These are phyloP conservation scores for Calocybe cyanea DNA, from an alignment of 768 basidiomycete species.

Conservation along the genomic window DNA sequence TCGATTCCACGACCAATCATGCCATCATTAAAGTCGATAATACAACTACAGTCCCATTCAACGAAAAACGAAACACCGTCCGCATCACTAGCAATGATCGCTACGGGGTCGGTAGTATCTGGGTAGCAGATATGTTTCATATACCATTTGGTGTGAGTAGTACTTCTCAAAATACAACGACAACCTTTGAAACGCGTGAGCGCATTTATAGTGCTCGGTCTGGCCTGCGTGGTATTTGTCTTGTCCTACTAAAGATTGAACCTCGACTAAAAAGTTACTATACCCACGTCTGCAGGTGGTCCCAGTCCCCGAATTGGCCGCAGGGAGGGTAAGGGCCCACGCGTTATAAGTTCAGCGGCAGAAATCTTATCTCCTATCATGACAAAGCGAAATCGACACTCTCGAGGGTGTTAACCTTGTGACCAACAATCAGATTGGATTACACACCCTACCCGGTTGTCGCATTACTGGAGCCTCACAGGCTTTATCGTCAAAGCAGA, in stretches of 20 bases:
- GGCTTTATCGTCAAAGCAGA: conserved; percentile 44
- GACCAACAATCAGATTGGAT: conserved; percentile 59
- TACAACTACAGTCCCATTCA: conserved; percentile 44
- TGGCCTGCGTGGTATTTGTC: conserved; percentile 57
- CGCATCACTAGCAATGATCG: conserved; percentile 56
- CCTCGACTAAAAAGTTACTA: not conserved
- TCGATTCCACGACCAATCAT: conserved; percentile 60
- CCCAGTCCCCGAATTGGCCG: conserved; percentile 59
- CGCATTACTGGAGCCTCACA: conserved; percentile 45
- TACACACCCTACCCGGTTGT: conserved; percentile 69
- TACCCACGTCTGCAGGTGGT: conserved; percentile 31
- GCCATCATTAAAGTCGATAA: conserved; percentile 81
- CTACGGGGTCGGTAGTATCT: conserved; percentile 57
- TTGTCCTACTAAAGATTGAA: not conserved
- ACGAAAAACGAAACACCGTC: conserved; percentile 64
- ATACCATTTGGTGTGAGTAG: conserved; percentile 56
- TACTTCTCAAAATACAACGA: not conserved
- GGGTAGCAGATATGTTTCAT: conserved; percentile 63
- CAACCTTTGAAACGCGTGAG: not conserved
- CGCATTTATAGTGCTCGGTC: conserved; percentile 52
- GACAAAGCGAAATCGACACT: conserved; percentile 63
- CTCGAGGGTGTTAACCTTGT: conserved; percentile 78
- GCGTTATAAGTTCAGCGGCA: not conserved
- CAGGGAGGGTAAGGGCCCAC: conserved; percentile 42
- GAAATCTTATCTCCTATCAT: not conserved